Percentiles rank a stretch among this genome's conserved stretches.
These are phyloP conservation scores for Aureobasidium melanogenum DNA, from an alignment of 2,329 filamentous ascomycete genomes.

Conservation along the genomic window DNA sequence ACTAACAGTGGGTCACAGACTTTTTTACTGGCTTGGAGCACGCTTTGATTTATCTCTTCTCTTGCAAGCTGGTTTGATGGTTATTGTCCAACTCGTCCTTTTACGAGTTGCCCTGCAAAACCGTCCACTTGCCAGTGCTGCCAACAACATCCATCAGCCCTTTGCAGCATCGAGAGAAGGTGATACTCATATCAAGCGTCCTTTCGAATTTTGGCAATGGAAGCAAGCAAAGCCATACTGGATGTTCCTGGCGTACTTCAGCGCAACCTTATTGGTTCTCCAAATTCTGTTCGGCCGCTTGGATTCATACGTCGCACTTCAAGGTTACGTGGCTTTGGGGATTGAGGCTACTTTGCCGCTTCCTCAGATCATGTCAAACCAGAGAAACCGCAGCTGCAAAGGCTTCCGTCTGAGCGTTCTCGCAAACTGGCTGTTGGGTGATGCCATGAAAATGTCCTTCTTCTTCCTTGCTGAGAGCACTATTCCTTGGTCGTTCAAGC, in stretches of 20 bases:
- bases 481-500: conserved; percentile 68
- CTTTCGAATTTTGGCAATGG: conserved; percentile 81
- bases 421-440: conserved; percentile 68
- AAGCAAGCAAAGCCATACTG: conserved; percentile 67
- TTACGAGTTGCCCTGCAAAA: conserved; percentile 54
- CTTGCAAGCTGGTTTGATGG: conserved; percentile 52
- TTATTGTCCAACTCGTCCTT: conserved; percentile 47
- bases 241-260: conserved; percentile 64
- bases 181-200: conserved; percentile 43
- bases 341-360: conserved; percentile 76
- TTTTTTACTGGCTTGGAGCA: conserved; percentile 59
- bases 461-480: conserved; percentile 68
- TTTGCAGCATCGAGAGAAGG: conserved; percentile 48
- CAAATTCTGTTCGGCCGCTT: conserved; percentile 59
- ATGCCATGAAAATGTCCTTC: conserved; percentile 70
- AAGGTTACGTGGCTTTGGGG: conserved; percentile 67
- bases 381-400: conserved; percentile 59
- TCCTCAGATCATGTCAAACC: conserved; percentile 68
- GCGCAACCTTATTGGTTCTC: conserved; percentile 49
- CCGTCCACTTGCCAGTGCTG: conserved; percentile 34
- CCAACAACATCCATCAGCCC: conserved; percentile 39
- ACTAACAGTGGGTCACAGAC: conserved; percentile 28
- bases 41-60: conserved; percentile 52
- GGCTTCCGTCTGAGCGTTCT: conserved; percentile 71
- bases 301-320: conserved; percentile 53